Conservation (phyloP, 192 early-diverging fungal species). For the Coemansia sp. region DNA sequence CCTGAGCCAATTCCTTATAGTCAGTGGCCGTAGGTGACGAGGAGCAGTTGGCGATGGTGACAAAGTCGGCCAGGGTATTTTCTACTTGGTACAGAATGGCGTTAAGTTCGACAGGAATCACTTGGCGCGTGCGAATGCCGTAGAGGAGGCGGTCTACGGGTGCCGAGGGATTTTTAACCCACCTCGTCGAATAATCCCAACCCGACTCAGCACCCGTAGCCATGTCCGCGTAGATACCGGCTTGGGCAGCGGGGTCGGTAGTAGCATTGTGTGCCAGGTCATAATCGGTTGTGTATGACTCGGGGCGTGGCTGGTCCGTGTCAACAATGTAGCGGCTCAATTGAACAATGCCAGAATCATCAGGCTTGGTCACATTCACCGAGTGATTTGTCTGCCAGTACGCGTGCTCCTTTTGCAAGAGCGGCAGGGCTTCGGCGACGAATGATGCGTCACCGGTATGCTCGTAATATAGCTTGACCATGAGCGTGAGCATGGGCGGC, state of each 20-base stretch:
- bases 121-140: conserved; percentile 54
- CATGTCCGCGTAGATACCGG: conserved; percentile 60
- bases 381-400: conserved; percentile 63
- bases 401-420: conserved; percentile 60
- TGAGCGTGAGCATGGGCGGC: conserved; percentile 69
- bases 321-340: conserved; percentile 61
- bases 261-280: conserved; percentile 51
- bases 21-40: background rate
- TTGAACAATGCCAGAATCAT: background rate
- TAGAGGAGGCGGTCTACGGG: conserved; percentile 42
- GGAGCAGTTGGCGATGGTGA: background rate
- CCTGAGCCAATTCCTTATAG: conserved; percentile 28
- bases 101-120: conserved; percentile 74
- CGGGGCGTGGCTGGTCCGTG: conserved; percentile 62
- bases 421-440: conserved; percentile 54
- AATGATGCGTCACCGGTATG: conserved; percentile 53
- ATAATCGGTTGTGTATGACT: conserved; percentile 64
- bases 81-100: conserved; percentile 61
- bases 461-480: conserved; percentile 64
- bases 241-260: conserved; percentile 12
- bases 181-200: conserved; percentile 71
- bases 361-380: conserved; percentile 28
- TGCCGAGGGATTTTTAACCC: conserved; percentile 45
- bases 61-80: conserved; percentile 15
- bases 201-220: conserved; percentile 72